Base-by-base conservation (phyloP, 352 stramenopile genomes). In the Phytophthora tubulina region DNA sequence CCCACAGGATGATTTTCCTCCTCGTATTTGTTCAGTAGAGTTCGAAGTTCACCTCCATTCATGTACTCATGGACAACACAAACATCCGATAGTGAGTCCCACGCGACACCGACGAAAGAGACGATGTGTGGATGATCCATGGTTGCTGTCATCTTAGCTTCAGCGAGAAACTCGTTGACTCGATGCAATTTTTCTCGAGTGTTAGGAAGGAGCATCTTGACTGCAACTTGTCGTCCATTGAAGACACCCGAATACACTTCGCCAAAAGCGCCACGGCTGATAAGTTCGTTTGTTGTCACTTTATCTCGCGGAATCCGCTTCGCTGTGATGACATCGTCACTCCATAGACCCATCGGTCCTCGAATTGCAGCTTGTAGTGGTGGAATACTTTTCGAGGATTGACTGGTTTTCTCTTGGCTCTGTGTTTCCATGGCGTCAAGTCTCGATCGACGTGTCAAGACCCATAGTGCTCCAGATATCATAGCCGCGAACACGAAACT, bases 1-100 rank as follows among this genome's bases (percentile, higher is more conserved):
- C 68, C 62, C 6, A 63, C 14, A 5, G 54, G 48, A 31, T 58
- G 49, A 2, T 63, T 50, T 41, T 46, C 48, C 35, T 51, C 14
- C 30, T 79, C 48, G 41, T 70, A 82, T 3, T 63, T 61, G 49
- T 70, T 39, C 1, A 89, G 57, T 30, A 86, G 32, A 3, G 59
- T 61, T 13, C 76, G 66, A 21, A 89, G 31, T 31, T 89, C 76
- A 5, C 78, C 81, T 38, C 81, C 78, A 10, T 74, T 59, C 71
- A 89, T 80, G 55, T 63, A 86, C 48, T 89, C 79, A 8, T 76
- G 76, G 6, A 86, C 46, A 13, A 85, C 71, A 11, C 73, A 75
- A 0, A 85, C 46, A 14, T 89, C 81, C 0, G 60, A 55, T 14
- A 84, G 67, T 5, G 69, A 59, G 15, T 84, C 66, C 81, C 81